Base-by-base conservation (phyloP, 1,284 basidiomycete genomes). In the Puccinia polysora region DNA sequence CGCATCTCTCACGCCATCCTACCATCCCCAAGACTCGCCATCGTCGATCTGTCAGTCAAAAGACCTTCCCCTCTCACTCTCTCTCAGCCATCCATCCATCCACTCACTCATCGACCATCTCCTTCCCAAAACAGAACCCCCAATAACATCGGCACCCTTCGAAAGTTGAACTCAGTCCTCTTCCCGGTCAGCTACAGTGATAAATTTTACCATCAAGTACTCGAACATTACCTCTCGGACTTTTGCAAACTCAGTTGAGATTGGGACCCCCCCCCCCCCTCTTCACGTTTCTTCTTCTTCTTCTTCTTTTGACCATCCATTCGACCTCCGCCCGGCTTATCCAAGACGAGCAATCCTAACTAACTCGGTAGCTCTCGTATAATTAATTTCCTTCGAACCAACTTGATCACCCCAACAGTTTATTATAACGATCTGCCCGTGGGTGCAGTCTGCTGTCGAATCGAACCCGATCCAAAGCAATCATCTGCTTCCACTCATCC, bases 371-470 rank as follows among this genome's bases (percentile, higher is more conserved):
- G n/a, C 4, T n/a, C n/a, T n/a, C n/a, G n/a, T n/a, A n/a, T n/a
- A n/a, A n/a, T n/a, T n/a, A n/a, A n/a, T n/a, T n/a, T n/a, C n/a
- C n/a, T n/a, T 28, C 15, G 20, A 5, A 15, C 30, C 20, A 55
- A 43, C 14, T 58, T 43, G 25, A 30, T 30, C 18, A 6, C 34
- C 2, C 14, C 8, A 2, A 28, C 14, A 70, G 68, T 70, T 52
- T 70, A 50, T 53, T 70, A 59, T 23, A 70, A 70, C 58, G 68
- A 70, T 62, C 36, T 70, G n/a, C 68, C 68, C 1, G 68, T 70
- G 2, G 68, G 68, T 4, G 68, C 68, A 25, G 56, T 70, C 5
- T 70, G 56, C 36, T 70, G 68, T 28, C 7, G 45, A 34, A 49
- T 70, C 40, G 68, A 70, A 38, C 56, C 68, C 2, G 36, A 56